Conservation (phyloP, 2,329 filamentous ascomycete genomes). For the Fusarium miscanthi region DNA sequence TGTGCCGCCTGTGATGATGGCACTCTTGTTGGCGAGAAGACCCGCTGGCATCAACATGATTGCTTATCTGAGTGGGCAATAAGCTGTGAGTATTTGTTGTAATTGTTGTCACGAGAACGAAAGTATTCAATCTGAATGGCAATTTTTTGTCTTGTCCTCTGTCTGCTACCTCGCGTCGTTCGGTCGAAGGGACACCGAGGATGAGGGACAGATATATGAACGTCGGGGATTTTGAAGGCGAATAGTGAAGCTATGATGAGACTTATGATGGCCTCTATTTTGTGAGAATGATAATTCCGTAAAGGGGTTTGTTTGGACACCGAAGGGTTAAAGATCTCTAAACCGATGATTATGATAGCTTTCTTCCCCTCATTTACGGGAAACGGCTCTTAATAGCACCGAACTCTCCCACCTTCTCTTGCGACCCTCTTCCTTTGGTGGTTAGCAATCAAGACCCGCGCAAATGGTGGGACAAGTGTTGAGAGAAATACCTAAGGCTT, state of each 20-base stretch:
- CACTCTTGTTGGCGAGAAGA: conserved; percentile 79
- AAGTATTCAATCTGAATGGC: not conserved
- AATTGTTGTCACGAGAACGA: not conserved
- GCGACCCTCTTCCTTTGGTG: conserved; percentile 17
- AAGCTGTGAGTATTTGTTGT: not conserved
- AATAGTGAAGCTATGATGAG: not conserved
- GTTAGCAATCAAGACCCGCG: conserved; percentile 35
- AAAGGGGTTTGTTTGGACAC: not conserved
- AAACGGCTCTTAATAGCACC: conserved; percentile 36
- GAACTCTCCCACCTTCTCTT: conserved; percentile 16
- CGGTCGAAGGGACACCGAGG: not conserved
- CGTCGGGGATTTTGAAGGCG: not conserved
- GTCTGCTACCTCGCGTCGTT: not conserved
- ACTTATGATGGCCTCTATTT: not conserved
- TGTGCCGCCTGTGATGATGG: conserved; percentile 87
- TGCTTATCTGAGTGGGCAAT: not conserved
- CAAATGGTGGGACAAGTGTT: conserved; percentile 29
- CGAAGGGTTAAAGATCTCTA: not conserved
- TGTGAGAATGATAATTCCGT: not conserved
- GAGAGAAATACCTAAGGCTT: conserved; percentile 1
- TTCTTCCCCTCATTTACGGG: conserved; percentile 32
- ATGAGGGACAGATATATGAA: conserved; percentile 1
- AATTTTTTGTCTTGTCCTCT: not conserved
- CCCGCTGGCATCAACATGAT: conserved; percentile 57
- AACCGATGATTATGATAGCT: not conserved